These are phyloP conservation scores for Aspergillus panamensis DNA, from an alignment of 495 filamentous ascomycete genomes.

Conservation along the genomic window DNA sequence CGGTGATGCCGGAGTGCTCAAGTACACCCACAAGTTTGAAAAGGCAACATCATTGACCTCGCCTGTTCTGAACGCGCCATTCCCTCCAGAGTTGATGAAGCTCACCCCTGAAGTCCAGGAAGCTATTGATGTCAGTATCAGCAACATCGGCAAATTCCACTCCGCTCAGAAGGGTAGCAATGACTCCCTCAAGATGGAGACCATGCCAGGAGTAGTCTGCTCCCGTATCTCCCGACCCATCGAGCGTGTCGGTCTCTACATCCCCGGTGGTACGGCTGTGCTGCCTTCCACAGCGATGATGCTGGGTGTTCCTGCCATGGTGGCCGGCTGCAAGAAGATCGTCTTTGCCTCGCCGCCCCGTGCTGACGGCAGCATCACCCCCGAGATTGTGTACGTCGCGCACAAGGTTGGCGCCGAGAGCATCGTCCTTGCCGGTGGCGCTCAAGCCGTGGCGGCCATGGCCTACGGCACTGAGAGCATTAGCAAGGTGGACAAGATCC, in stretches of 20 bases:
- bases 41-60: conserved; percentile 86
- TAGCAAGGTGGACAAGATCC: conserved; percentile 97
- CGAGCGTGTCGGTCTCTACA: conserved; percentile 89
- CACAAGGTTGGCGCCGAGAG: conserved; percentile 94
- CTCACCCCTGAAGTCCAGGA: conserved; percentile 73
- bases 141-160: conserved; percentile 94
- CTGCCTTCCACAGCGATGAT: conserved; percentile 95
- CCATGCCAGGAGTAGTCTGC: conserved; percentile 95
- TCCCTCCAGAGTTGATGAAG: conserved; percentile 79
- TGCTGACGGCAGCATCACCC: conserved; percentile 82
- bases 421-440: conserved; percentile 92
- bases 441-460: conserved; percentile 85
- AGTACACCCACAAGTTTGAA: conserved; percentile 96
- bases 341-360: conserved; percentile 90
- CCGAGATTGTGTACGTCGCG: conserved; percentile 96
- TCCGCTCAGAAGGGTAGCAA: conserved; percentile 75
- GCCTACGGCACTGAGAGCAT: conserved; percentile 68
- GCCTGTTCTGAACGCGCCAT: conserved; percentile 83
- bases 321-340: conserved; percentile 95
- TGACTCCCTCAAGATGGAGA: conserved; percentile 78
- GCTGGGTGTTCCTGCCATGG: conserved; percentile 95
- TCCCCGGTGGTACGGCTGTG: conserved; percentile 93
- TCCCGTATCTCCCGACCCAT: conserved; percentile 91
- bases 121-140: conserved; percentile 89
- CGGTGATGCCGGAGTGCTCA: conserved; percentile 82